A percentile compares a stretch with the other conserved stretches of the same genome.
phyloP scores from a whole-genome alignment of 768 basidiomycete species.

The Leccinellum rugosiceps region DNA sequence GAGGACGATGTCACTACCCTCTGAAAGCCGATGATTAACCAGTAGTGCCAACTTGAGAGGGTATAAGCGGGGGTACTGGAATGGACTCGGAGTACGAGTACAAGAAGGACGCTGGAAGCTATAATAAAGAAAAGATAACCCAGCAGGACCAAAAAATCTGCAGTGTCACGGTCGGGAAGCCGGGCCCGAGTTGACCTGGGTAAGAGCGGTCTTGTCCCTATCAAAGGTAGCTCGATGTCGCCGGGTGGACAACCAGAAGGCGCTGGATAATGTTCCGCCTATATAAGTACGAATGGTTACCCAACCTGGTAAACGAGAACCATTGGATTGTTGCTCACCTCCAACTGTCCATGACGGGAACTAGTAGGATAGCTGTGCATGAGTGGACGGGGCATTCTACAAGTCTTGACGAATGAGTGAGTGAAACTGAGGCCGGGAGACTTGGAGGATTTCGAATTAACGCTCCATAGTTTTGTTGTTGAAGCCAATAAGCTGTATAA shows the following conservation, averaged over 20 bases:
- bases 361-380: neutral
- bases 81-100: neutral
- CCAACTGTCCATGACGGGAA: neutral
- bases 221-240: neutral
- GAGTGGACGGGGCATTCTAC: neutral
- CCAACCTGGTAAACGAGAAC: neutral
- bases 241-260: neutral
- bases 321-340: neutral
- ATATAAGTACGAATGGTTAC: neutral
- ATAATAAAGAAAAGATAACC: neutral
- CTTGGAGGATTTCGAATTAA: too few relatives aligned
- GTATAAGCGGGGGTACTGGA: too few relatives aligned
- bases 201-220: neutral
- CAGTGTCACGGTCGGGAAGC: neutral
- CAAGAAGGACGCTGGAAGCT: neutral
- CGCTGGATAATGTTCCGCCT: neutral
- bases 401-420: too few relatives aligned
- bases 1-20: neutral
- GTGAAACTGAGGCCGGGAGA: neutral
- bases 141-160: neutral
- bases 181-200: neutral
- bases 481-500: too few relatives aligned
- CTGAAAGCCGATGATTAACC: too few relatives aligned
- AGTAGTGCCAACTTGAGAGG: too few relatives aligned
- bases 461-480: neutral